Percentiles rank a stretch among this genome's conserved stretches.
These are phyloP conservation scores for Tetrapisispora nanseiensis DNA, from an alignment of 805 yeast genomes.

Conservation along the genomic window DNA sequence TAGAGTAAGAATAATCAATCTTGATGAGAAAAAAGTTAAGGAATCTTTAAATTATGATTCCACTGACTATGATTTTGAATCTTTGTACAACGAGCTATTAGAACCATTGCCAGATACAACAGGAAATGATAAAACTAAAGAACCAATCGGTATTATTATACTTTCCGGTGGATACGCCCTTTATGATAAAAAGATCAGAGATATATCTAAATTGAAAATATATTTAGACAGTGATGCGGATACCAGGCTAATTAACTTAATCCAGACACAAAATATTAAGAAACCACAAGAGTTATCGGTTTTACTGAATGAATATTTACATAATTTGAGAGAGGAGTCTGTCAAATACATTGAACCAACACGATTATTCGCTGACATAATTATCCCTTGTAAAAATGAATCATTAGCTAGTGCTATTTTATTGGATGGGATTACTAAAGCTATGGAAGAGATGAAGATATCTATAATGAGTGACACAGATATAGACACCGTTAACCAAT, in stretches of 20 bases:
- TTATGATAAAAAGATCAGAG: conserved; percentile 47
- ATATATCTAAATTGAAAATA: conserved; percentile 52
- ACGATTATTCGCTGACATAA: conserved; percentile 23
- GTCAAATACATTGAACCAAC: conserved; percentile 25
- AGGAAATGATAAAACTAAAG: conserved; percentile 5
- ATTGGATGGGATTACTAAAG: conserved; percentile 26
- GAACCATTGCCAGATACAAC: conserved; percentile 3
- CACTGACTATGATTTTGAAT: conserved; percentile 29
- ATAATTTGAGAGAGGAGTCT: conserved; percentile 25
- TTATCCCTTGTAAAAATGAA: conserved; percentile 25
- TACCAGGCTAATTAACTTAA: conserved; percentile 72
- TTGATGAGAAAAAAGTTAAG: conserved; percentile 27
- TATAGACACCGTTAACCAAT: background rate
- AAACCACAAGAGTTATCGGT: conserved; percentile 13
- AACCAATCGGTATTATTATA: conserved; percentile 31
- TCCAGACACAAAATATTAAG: conserved; percentile 23
- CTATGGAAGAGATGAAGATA: conserved; percentile 18
- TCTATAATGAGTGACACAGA: background rate
- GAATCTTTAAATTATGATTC: conserved; percentile 12
- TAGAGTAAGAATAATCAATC: conserved; percentile 32
- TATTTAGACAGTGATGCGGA: conserved; percentile 83
- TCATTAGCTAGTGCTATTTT: conserved; percentile 21
- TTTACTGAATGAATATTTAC: conserved; percentile 22
- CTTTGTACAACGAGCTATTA: conserved; percentile 15
- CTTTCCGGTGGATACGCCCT: conserved; percentile 77